Percentiles rank a stretch among this genome's conserved stretches.
Conservation (phyloP, 2,329 filamentous ascomycete species). For the Lasiodiplodia hormozganensis region DNA sequence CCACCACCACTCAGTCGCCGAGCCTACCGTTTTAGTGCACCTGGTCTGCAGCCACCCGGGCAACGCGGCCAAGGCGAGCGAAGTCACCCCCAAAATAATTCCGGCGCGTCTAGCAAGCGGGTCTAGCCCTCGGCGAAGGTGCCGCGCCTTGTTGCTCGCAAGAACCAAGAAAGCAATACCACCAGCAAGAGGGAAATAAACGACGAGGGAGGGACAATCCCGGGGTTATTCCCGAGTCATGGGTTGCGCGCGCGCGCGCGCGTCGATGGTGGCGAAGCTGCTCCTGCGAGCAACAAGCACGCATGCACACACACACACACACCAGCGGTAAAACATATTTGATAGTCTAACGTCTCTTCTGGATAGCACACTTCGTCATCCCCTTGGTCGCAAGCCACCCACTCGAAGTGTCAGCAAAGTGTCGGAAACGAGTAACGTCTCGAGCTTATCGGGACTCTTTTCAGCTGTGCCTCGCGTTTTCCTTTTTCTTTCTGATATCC, state of each 20-base stretch:
- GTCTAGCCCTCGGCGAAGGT: neutral
- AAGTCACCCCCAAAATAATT: neutral
- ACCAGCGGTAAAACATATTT: neutral
- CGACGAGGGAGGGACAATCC: neutral
- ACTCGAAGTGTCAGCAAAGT: neutral
- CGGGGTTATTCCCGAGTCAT: neutral
- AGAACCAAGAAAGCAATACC: neutral
- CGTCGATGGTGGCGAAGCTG: neutral
- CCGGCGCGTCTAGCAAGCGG: neutral
- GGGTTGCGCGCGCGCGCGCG: too few relatives aligned
- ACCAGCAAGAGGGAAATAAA: neutral
- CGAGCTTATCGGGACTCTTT: neutral
- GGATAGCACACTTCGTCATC: neutral
- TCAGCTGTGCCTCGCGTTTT: neutral
- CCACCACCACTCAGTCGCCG: neutral
- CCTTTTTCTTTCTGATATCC: neutral
- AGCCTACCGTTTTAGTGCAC: neutral
- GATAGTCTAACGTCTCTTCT: neutral
- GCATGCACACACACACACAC: neutral
- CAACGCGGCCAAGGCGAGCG: conserved; percentile 6
- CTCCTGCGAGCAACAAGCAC: neutral
- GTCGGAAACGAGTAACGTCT: neutral
- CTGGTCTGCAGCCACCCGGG: conserved; percentile 1
- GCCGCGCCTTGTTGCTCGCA: neutral
- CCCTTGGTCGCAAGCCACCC: neutral